Evolutionary conservation across 1,139 yeast genomes (phyloP).

Genomic region (Geotrichum europaeum): DNA sequence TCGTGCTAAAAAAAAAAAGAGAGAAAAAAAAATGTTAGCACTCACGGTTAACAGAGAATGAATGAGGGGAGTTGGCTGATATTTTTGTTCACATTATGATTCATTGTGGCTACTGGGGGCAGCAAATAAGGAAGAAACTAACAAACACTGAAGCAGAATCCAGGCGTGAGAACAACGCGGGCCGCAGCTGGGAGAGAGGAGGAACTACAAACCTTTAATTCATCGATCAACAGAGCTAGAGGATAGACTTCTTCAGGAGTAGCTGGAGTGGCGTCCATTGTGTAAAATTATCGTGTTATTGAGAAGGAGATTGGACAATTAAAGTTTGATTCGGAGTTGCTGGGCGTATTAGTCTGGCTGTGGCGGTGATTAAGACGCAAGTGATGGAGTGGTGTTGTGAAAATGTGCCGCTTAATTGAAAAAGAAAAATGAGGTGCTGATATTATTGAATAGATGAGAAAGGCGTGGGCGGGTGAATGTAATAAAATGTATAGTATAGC

Average conservation of each 20-base stretch:
- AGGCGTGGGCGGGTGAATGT: neutral
- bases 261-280: constrained; percentile 17
- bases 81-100: too few species aligned
- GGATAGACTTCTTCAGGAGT: constrained; percentile 70
- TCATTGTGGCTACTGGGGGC: too few species aligned
- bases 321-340: neutral
- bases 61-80: too few species aligned
- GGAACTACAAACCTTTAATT: constrained; percentile 49
- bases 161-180: neutral
- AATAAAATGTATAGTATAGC: neutral
- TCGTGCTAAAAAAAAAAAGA: constrained; percentile 48
- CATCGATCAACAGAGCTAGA: constrained; percentile 93
- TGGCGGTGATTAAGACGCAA: neutral
- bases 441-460: neutral
- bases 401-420: neutral
- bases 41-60: neutral
- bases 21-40: neutral
- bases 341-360: neutral
- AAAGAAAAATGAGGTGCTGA: neutral
- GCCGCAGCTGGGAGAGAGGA: neutral
- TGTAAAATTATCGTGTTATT: neutral
- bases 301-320: neutral
- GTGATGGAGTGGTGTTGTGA: neutral
- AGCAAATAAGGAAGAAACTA: constrained; percentile 2
- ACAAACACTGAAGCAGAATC: neutral